Evolutionary conservation across 2,329 filamentous ascomycete species (phyloP), one percentile per base, ranked within the genome.

Genomic region (Curvularia sp.): DNA sequence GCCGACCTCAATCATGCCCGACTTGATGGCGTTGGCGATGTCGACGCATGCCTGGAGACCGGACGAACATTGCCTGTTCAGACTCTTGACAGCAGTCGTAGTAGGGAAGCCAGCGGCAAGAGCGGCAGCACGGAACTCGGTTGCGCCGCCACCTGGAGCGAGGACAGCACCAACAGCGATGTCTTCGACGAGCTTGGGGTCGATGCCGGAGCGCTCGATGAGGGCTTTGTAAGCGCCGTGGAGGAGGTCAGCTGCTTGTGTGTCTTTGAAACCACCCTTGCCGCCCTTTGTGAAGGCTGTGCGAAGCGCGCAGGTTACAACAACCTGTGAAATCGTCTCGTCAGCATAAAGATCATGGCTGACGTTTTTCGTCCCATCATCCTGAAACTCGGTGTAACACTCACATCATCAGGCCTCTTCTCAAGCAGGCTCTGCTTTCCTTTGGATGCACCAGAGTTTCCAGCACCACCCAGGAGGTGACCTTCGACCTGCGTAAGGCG

Each of bases 181-280:
- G 76, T 99, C 95, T 79, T 98, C 92, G 49, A 99, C 92, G 35
- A 95, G 84, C 38, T 82, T 82, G 22, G 95, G 93, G 80, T 97
- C 91, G 79, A 98, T 96, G 66, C 88, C 88, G 67, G 93, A 97
- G 70, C 92, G 91, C 57, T 90, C 84, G 75, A 98, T 84, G 65
- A 98, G 82, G 59, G 88, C 88, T 80, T 88, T 89, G 80, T 98
- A 89, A 47, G 92, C 89, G 69, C 92, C 92, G 50, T 88, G 88
- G 71, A 98, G 88, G 62, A 98, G 84, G 78, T 98, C 94, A 41
- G 92, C 86, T 6, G 91, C 91, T 55, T 87, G 84, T 8, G 95
- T 98, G 80, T 98, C 95, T 83, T 98, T 98, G 85, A 99, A 95
- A 49, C 88, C 90, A 68, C 95, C 95, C 81, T 93, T 93, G 72